Conservation (phyloP, 2,329 filamentous ascomycete species). For the Huntiella decipiens region DNA sequence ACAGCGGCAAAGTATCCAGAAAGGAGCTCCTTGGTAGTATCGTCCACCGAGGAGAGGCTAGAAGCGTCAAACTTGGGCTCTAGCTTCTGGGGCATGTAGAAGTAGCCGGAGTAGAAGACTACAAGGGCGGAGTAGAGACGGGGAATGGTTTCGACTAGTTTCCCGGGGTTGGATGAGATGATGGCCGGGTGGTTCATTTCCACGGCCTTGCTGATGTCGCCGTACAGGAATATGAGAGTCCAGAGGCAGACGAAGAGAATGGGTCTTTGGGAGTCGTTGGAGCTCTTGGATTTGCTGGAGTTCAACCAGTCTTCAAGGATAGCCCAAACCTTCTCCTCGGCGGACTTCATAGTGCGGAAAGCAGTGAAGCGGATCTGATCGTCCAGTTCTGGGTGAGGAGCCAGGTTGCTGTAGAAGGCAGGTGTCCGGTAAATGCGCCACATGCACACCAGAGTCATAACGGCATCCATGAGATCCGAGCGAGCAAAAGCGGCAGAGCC, state of each 20-base stretch:
- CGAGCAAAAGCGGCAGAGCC: conserved; percentile 2
- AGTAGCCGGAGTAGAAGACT: conserved; percentile 14
- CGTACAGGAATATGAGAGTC: conserved; percentile 31
- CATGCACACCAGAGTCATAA: conserved; percentile 29
- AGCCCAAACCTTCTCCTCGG: conserved; percentile 23
- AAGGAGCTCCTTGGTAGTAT: neutral
- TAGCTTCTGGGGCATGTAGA: conserved; percentile 12
- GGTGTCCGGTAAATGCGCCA: conserved; percentile 29
- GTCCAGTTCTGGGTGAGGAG: conserved; percentile 15
- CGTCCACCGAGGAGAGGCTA: neutral
- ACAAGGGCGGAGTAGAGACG: conserved; percentile 13
- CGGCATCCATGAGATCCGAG: conserved; percentile 22
- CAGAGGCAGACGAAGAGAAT: conserved; percentile 30
- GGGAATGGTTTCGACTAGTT: conserved; percentile 1
- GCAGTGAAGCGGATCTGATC: conserved; percentile 23
- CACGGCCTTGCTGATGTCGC: conserved; percentile 19
- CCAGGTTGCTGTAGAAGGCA: conserved; percentile 20
- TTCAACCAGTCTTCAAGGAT: conserved; percentile 22
- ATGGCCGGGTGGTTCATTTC: neutral
- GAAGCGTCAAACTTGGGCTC: conserved; percentile 10
- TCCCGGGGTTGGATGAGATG: neutral
- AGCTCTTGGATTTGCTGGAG: conserved; percentile 14
- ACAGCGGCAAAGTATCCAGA: neutral
- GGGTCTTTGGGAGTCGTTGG: conserved; percentile 21
- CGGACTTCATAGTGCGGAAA: conserved; percentile 19